Conservation (phyloP, 2,329 filamentous ascomycete genomes). For the Aspergillus carbonarius region DNA sequence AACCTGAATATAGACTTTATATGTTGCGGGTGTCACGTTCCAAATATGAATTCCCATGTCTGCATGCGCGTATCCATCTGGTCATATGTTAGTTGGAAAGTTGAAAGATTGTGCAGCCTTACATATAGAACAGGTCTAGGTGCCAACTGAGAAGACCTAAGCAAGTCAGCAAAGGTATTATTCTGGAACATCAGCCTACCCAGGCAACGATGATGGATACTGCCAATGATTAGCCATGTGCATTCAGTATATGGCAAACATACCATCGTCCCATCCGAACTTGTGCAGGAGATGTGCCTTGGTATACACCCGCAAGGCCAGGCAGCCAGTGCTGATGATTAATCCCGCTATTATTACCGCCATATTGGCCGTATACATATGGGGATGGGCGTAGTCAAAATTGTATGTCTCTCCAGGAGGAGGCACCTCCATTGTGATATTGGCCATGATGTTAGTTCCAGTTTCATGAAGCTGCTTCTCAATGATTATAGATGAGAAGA, state of each 20-base stretch:
- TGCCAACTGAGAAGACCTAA: not conserved
- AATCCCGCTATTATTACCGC: constrained; percentile 6
- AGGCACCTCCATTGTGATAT: not conserved
- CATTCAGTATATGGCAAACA: not conserved
- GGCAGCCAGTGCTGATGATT: constrained; percentile 2
- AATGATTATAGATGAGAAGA: not conserved
- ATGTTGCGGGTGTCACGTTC: not conserved
- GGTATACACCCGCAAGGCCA: constrained; percentile 11
- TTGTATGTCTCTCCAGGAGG: constrained; percentile 10
- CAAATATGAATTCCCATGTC: not conserved
- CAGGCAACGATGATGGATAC: not conserved
- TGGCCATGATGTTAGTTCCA: not conserved
- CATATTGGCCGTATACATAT: constrained; percentile 7
- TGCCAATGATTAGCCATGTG: not conserved
- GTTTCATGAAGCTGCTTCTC: not conserved
- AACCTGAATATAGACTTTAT: not conserved
- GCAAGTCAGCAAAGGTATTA: not conserved
- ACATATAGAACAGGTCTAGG: not conserved
- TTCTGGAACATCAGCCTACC: not conserved
- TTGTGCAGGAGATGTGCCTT: constrained; percentile 8
- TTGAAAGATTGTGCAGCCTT: not conserved
- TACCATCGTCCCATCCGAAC: constrained; percentile 11
- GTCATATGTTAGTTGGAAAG: not conserved
- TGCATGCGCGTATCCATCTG: not conserved
- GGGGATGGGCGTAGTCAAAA: constrained; percentile 11